Evolutionary conservation across 306 rosid species (phyloP).

Genomic region (Citrullus mucosospermus): DNA sequence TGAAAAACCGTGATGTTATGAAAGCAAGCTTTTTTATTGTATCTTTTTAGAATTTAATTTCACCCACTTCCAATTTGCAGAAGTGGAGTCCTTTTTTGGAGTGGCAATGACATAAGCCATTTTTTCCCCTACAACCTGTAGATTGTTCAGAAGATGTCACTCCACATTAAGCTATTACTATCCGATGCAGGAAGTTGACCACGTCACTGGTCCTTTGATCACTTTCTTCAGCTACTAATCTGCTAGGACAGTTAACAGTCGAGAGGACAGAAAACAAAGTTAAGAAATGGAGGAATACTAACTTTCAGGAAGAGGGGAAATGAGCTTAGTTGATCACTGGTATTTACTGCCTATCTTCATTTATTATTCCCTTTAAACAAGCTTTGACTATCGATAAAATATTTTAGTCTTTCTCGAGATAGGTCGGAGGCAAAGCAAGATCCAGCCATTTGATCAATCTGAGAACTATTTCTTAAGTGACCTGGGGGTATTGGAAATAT

Average conservation of each 20-base stretch:
- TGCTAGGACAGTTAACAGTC: background rate
- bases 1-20: background rate
- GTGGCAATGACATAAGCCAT: background rate
- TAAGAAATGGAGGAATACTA: background rate
- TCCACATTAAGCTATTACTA: background rate
- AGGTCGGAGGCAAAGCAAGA: background rate
- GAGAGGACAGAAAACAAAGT: background rate
- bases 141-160: background rate
- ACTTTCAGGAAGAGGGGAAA: background rate
- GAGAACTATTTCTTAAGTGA: background rate
- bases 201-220: background rate
- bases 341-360: background rate
- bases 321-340: background rate
- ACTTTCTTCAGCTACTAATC: background rate
- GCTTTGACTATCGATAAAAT: background rate
- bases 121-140: background rate
- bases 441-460: background rate
- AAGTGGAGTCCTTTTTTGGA: background rate
- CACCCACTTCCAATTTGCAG: background rate
- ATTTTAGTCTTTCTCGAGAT: background rate
- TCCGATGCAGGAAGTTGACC: background rate
- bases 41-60: background rate
- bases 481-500: background rate
- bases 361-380: background rate
- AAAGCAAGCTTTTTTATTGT: too few relatives aligned